Base-by-base conservation (phyloP, 177 flowering plant genomes). In the Tripterygium wilfordii region DNA sequence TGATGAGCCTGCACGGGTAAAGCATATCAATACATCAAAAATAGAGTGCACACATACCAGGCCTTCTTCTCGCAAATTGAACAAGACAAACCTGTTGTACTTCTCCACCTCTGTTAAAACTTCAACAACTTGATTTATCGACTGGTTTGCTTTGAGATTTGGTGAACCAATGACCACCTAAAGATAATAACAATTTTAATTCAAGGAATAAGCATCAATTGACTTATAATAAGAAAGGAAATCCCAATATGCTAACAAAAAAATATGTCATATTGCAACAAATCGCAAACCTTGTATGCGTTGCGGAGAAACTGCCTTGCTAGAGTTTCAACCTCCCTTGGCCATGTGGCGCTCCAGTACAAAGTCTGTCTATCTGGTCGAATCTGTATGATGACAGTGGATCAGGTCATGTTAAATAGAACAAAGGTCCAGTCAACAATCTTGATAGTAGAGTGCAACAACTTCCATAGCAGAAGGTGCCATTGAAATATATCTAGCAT, bases 291-390 rank as follows among this genome's bases (percentile, higher is more conserved):
- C 96, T 90, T 94, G 65, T 87, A 94, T 36, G 99, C 74, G 61
- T 83, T 78, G 20, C 68, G 82, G n/a, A 94, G 58, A 45, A 90
- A 94, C 61, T 85, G 96, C 60, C 95, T 79, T 22, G 97, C 97
- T 29, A 94, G 65, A 29, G 75, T 48, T 65, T 94, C 97, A 46
- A 94, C 99, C 64, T 94, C 99, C 64, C 57, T 79, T 38, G 99
- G 99, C 99, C 99, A 94, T 54, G 99, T 94, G 25, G 97, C 99
- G 65, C 99, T 94, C 99, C 99, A 94, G 53, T 87, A 90, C 31
- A 94, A 68, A 18, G 99, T 90, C 66, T 94, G 99, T 55, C 99
- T 76, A 62, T 94, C 99, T 15, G 99, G 97, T 54, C 97, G 85
- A 51, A 85, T 82, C 99, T 94, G 79, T 22, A 54, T 43, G 9